Base-by-base conservation (phyloP, 2,329 filamentous ascomycete genomes). In the Macrophomina tecta region DNA sequence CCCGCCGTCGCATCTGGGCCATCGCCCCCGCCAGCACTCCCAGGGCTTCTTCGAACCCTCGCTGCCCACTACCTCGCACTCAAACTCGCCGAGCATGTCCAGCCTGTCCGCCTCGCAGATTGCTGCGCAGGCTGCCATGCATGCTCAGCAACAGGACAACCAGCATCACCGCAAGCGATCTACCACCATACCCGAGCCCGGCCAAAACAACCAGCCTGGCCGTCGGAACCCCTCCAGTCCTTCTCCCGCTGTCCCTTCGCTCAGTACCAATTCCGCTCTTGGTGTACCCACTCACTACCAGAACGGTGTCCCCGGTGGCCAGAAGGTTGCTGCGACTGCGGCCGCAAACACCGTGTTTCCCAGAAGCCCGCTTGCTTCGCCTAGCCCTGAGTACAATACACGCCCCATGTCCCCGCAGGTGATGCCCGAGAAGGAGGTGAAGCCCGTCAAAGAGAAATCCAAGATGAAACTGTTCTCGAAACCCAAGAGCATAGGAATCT, bases 401-500 rank as follows among this genome's bases (percentile, higher is more conserved):
- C 71, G 34, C 71, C 72, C 28, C 70, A 71, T 45, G 72, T 72
- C 16, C 69, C 65, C 56, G 14, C 52, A 55, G 16, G 53, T 58
- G 11, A 48, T 53, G 32, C 38, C 55, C 16, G 65, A 79, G 2
- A 89, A 91, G 70, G 89, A 91, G 76, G 84, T 85, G 62, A 89
- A 88, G 72, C 80, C 78, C 28, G 86, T 87, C 72, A 91, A 92
- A 34, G 89, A 92, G 72, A 91, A 92, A 78, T 89, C 89, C 69
- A 93, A 93, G 79, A 90, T 92, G 76, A 94, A 94, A 81, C 83
- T 94, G 34, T 94, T 94, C 75, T 92, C 60, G 28, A 63, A 90
- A 6, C 91, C 91, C 0, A 90, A 90, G 73, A 93, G 90, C 79
- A 91, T 93, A 72, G 86, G 87, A 61, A 87, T 89, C 67, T 85